Evolutionary conservation across 805 yeast species (phyloP), one percentile per base, ranked within the genome.

Genomic region (Pichia occidentalis): DNA sequence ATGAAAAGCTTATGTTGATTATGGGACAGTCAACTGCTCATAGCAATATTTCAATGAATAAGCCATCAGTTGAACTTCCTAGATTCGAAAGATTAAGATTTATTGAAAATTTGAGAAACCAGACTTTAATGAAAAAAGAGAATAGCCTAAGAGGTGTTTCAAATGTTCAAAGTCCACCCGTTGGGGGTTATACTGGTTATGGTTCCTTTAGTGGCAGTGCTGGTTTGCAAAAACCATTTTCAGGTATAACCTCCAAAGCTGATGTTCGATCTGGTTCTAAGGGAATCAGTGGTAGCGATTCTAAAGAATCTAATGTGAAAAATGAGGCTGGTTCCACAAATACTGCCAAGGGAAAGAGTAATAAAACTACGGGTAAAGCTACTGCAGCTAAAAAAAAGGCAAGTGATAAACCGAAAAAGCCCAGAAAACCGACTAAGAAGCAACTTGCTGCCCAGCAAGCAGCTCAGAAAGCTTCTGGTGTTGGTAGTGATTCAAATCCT

Each of bases 1-100:
- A 84, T 62, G 97, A 92, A 59, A 95, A 85, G 54, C 67, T 87
- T 54, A 90, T 90, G 97, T 65, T 80, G 22, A 68, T 77, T 8
- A 63, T 79, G 69, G 71, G 69, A 46, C 81, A 77, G 57, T 28
- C 63, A 53, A 39, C 60, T 58, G 37, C 59, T 51, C 48, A 68
- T 64, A 48, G 52, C 31, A 48, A 48, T 33, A 16, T 45, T 11
- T 39, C 62, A 67, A 59, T 69, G 1, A 43, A 32, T 28, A 38
- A 67, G 24, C 60, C 67, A 7, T 55, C 65, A 1, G 53, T 69
- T 1, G 48, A 45, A 18, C 28, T 39, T 7, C 46, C 48, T 5
- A 36, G 48, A 12, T 92, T 92, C 59, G 75, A 85, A 70, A 74
- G 97, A 47, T 65, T 90, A 36, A 71, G 95, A 46, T 86, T 88